Conservation (phyloP, 768 basidiomycete genomes). For the Psilocybe subaeruginosa region DNA sequence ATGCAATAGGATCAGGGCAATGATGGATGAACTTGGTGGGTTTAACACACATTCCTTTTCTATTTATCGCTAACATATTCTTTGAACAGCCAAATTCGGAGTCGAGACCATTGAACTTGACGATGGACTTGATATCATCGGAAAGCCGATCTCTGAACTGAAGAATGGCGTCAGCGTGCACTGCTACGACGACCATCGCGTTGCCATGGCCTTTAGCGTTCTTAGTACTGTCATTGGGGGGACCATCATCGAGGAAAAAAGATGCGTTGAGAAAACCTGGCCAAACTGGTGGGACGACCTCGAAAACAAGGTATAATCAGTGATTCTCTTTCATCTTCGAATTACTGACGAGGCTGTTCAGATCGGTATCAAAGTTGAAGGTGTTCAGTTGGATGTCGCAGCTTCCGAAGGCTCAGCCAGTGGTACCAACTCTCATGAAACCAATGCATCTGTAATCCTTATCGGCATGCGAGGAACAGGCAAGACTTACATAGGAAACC, state of each 20-base stretch:
- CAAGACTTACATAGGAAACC: slow-evolving; percentile 84
- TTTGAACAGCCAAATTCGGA: slow-evolving; percentile 77
- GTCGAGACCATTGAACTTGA: slow-evolving; percentile 90
- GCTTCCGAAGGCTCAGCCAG: slow-evolving; percentile 46
- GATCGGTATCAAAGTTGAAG: slow-evolving; percentile 90
- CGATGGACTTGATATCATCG: slow-evolving; percentile 91
- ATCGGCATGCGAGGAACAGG: slow-evolving; percentile 98
- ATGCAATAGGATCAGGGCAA: slow-evolving; percentile 94
- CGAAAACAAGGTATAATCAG: slow-evolving; percentile 76
- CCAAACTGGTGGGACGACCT: slow-evolving; percentile 99
- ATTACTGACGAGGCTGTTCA: slow-evolving; percentile 58
- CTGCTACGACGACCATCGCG: slow-evolving; percentile 98
- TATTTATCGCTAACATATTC: not conserved
- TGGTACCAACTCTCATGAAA: slow-evolving; percentile 33
- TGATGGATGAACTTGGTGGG: slow-evolving; percentile 93
- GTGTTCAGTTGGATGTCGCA: slow-evolving; percentile 67
- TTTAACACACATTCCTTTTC: slow-evolving; percentile 5
- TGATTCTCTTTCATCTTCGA: not conserved
- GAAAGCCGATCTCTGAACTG: slow-evolving; percentile 66
- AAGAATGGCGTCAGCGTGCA: slow-evolving; percentile 78
- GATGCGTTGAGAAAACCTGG: slow-evolving; percentile 99
- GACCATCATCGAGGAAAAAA: slow-evolving; percentile 92
- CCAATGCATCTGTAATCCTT: slow-evolving; percentile 67
- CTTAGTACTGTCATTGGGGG: slow-evolving; percentile 71
- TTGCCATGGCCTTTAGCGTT: slow-evolving; percentile 98